phyloP scores from a whole-genome alignment of 495 filamentous ascomycete species.

The Hapsidospora chrysogenum region DNA sequence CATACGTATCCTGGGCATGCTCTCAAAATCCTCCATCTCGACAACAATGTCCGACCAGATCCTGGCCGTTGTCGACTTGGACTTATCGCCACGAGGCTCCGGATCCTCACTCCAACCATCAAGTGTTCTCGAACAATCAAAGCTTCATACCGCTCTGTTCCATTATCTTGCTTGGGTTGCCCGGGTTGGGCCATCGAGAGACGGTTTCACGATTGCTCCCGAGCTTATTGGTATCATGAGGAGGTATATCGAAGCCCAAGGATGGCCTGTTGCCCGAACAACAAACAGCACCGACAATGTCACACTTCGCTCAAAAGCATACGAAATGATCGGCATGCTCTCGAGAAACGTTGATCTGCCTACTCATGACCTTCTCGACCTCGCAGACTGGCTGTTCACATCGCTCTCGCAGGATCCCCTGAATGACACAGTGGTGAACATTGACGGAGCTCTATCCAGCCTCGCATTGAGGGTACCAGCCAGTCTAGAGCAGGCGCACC shows the following conservation, averaged over 20 bases:
- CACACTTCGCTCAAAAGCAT: slow-evolving; percentile 54
- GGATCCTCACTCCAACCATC: slow-evolving; percentile 1
- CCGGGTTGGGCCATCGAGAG: slow-evolving; percentile 44
- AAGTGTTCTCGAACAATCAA: slow-evolving; percentile 12
- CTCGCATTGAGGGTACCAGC: slow-evolving; percentile 38
- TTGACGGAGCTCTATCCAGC: slow-evolving; percentile 75
- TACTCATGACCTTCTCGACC: slow-evolving; percentile 34
- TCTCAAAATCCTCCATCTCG: slow-evolving; percentile 57
- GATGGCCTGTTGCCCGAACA: slow-evolving; percentile 54
- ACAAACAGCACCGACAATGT: slow-evolving; percentile 40
- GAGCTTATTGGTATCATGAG: slow-evolving; percentile 54
- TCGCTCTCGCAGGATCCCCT: slow-evolving; percentile 69
- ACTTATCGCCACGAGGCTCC: slow-evolving; percentile 15
- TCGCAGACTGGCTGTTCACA: slow-evolving; percentile 61
- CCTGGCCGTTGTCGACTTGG: slow-evolving; percentile 51
- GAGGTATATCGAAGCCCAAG: slow-evolving; percentile 62
- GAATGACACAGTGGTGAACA: slow-evolving; percentile 60
- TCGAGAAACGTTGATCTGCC: slow-evolving; percentile 35
- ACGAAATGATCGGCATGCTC: slow-evolving; percentile 73
- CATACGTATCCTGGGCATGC: slow-evolving; percentile 51
- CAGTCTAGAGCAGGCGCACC: slow-evolving; percentile 13
- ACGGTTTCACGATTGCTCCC: slow-evolving; percentile 43
- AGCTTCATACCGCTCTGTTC: slow-evolving; percentile 68
- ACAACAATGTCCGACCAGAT: slow-evolving; percentile 49
- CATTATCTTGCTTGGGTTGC: slow-evolving; percentile 79